Base-by-base conservation (phyloP, 306 rosid species). In the Trichosanthes truncata region DNA sequence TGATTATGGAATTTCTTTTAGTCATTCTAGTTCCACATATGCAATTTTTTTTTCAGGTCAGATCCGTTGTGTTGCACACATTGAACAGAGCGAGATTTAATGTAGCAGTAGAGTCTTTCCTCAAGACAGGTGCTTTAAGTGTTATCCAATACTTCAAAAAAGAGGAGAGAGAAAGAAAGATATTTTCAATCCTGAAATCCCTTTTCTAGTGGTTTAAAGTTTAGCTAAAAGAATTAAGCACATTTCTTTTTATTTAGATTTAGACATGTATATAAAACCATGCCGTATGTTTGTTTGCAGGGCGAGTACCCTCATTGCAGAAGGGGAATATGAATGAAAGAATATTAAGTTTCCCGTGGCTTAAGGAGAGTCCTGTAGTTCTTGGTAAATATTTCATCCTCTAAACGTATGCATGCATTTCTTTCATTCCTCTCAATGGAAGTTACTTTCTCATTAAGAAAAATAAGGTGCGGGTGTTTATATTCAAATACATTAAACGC, bases 41-140 rank as follows among this genome's bases (percentile, higher is more conserved):
- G 82, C 80, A 36, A 75, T 6, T 48, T 31, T 3, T 33, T 74
- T 45, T 18, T 13, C 87, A 95, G 99, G 98, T 95, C 72, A 95
- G 87, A 83, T 91, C 97, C 67, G 99, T 95, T 20, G 99, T 95
- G 82, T 82, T 95, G 92, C 97, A 91, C 78, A 95, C 99, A n/a
- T 85, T 95, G 83, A 95, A 95, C 86, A 82, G 85, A 15, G 97
- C 94, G 62, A 93, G 99, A 88, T 95, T 95, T 88, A 80, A 87
- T 61, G 94, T 91, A 84, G 97, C 98, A 40, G 97, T 93, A 14
- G 97, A 95, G 52, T 87, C 92, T 59, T 95, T 95, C 85, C 87
- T 93, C 77, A 88, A 85, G 80, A 91, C 99, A 93, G 99, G 99
- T 95, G 80, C 45, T 76, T 66, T 21, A 59, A 41, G 53, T 78